Percentiles rank a stretch among this genome's conserved stretches.
phyloP scores from a whole-genome alignment of 768 basidiomycete genomes.

The Symmetrospora coprosmae region DNA sequence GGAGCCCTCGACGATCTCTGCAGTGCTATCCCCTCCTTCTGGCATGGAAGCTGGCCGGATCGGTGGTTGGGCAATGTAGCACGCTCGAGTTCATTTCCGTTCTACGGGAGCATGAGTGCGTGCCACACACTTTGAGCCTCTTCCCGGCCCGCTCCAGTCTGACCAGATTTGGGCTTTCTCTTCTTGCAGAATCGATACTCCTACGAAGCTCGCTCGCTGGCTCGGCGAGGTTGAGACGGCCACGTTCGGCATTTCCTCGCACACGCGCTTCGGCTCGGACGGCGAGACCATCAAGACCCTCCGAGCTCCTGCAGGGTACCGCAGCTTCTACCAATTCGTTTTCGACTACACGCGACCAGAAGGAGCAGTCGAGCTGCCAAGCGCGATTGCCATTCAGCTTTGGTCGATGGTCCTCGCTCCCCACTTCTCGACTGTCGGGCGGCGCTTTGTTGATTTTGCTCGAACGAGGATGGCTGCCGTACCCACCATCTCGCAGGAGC shows the following conservation, averaged over 20 bases:
- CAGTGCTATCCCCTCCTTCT: conserved; percentile 4
- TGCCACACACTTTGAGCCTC: too few relatives aligned
- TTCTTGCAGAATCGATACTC: background rate
- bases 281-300: background rate
- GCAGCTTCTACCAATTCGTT: background rate
- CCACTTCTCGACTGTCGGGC: background rate
- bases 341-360: background rate
- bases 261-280: background rate
- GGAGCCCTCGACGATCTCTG: background rate
- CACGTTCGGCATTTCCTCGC: background rate
- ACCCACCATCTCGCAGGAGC: background rate
- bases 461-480: background rate
- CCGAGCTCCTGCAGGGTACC: background rate
- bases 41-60: background rate
- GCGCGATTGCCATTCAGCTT: background rate
- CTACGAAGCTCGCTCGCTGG: background rate
- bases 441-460: background rate
- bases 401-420: background rate
- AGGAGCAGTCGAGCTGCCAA: background rate
- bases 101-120: background rate
- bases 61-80: background rate
- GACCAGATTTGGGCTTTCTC: background rate
- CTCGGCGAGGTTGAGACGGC: background rate
- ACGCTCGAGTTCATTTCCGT: background rate
- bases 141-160: too few relatives aligned